Conservation (phyloP, 208 protist species). For the Plasmodiophora brassicae region DNA sequence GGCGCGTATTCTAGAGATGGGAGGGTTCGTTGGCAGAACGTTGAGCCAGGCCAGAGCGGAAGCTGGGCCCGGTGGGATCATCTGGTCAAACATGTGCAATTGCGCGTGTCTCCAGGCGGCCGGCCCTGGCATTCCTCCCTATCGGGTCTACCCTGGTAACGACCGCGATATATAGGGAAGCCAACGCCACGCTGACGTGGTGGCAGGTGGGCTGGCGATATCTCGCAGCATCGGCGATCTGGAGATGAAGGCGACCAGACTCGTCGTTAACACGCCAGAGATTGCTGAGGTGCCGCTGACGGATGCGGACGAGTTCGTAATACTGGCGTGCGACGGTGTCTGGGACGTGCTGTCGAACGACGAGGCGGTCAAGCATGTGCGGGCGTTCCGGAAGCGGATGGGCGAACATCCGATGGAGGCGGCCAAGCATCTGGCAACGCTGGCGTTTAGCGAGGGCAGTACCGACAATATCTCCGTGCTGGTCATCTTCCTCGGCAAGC, state of each 20-base stretch:
- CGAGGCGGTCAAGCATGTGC: conserved; percentile 31
- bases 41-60: background rate
- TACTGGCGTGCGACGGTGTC: conserved; percentile 49
- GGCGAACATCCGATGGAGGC: conserved; percentile 23
- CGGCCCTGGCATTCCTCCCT: background rate
- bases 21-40: background rate
- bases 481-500: background rate
- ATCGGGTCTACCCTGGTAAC: conserved; percentile 13
- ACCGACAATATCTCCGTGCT: conserved; percentile 51
- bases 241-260: conserved; percentile 28
- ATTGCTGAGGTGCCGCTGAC: background rate
- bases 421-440: conserved; percentile 36
- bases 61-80: too few relatives aligned
- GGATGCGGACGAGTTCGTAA: conserved; percentile 31
- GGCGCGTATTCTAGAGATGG: background rate
- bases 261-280: conserved; percentile 17
- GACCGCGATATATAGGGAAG: too few relatives aligned
- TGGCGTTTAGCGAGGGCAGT: conserved; percentile 34
- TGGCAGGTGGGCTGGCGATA: background rate
- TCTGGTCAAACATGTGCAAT: background rate
- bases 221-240: conserved; percentile 10
- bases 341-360: conserved; percentile 44
- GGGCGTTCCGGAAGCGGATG: background rate
- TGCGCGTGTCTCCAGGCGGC: background rate
- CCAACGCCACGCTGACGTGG: too few relatives aligned